phyloP scores from a whole-genome alignment of 1,139 yeast species.

The Groenewaldozyma auringiensis region DNA sequence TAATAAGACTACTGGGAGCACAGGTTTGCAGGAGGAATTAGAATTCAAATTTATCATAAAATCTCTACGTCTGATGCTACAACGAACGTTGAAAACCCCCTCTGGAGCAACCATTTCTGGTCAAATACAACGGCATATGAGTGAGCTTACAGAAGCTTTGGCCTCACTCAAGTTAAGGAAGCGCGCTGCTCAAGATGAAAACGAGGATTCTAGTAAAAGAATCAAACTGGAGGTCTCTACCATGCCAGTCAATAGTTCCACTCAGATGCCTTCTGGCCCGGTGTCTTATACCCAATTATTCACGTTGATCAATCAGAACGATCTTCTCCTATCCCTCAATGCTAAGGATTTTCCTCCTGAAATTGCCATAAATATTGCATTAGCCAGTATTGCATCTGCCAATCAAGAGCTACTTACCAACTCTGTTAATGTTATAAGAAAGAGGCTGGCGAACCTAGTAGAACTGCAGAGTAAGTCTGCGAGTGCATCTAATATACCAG shows the following conservation, averaged over 20 bases:
- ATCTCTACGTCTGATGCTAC: slow-evolving; percentile 30
- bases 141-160: slow-evolving; percentile 25
- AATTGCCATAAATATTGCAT: slow-evolving; percentile 56
- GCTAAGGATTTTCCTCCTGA: slow-evolving; percentile 60
- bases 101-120: slow-evolving; percentile 22
- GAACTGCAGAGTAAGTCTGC: slow-evolving; percentile 17
- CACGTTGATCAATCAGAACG: slow-evolving; percentile 53
- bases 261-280: slow-evolving; percentile 26
- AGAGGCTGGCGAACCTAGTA: slow-evolving; percentile 45
- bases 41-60: slow-evolving; percentile 33
- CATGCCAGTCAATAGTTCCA: slow-evolving; percentile 22
- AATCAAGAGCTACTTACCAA: slow-evolving; percentile 50
- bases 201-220: slow-evolving; percentile 17
- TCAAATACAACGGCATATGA: slow-evolving; percentile 28
- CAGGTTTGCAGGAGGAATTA: slow-evolving; percentile 23
- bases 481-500: slow-evolving; percentile 13
- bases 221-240: slow-evolving; percentile 18
- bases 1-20: slow-evolving; percentile 17
- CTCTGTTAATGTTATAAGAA: slow-evolving; percentile 59
- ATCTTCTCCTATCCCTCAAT: slow-evolving; percentile 60
- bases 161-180: slow-evolving; percentile 24
- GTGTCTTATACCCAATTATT: slow-evolving; percentile 37
- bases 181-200: slow-evolving; percentile 18
- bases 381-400: slow-evolving; percentile 52
- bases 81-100: slow-evolving; percentile 25